These are phyloP conservation scores for Agaricus sinodeliciosus DNA, from an alignment of 768 basidiomycete species.

Conservation along the genomic window DNA sequence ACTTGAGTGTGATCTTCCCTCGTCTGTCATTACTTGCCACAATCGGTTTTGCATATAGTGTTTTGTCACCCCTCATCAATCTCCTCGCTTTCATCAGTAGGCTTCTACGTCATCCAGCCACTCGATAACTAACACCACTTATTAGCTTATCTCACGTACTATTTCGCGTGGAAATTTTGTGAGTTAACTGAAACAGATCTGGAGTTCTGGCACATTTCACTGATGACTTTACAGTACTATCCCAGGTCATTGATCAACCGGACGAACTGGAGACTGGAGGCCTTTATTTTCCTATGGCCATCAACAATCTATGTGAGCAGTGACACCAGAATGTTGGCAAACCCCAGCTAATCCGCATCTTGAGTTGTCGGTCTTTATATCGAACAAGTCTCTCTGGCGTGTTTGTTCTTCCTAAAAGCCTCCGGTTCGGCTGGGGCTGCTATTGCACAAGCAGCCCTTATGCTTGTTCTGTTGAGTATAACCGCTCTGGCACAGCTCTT, in stretches of 20 bases:
- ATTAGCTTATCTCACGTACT: slow-evolving; percentile 47
- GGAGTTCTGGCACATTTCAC: not conserved
- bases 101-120: slow-evolving; percentile 5
- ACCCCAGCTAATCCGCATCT: slow-evolving; percentile 15
- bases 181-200: slow-evolving; percentile 13
- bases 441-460: slow-evolving; percentile 39
- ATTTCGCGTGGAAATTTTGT: slow-evolving; percentile 55
- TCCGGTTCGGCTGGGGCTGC: slow-evolving; percentile 28
- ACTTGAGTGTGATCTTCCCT: slow-evolving; percentile 45
- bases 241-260: slow-evolving; percentile 47
- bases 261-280: slow-evolving; percentile 43
- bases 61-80: slow-evolving; percentile 62
- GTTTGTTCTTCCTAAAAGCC: slow-evolving; percentile 60
- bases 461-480: slow-evolving; percentile 51
- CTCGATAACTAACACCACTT: not conserved
- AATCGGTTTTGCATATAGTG: slow-evolving; percentile 50
- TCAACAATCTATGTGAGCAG: slow-evolving; percentile 41
- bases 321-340: slow-evolving; percentile 1
- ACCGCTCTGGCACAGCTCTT: slow-evolving; percentile 41
- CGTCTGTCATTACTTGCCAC: slow-evolving; percentile 46
- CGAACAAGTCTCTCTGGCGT: slow-evolving; percentile 57
- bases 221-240: slow-evolving; percentile 28
- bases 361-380: slow-evolving; percentile 67
- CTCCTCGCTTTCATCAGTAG: slow-evolving; percentile 51
- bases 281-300: slow-evolving; percentile 38